Conservation (phyloP, 345 rosid species). For the Cochlearia excelsa region DNA sequence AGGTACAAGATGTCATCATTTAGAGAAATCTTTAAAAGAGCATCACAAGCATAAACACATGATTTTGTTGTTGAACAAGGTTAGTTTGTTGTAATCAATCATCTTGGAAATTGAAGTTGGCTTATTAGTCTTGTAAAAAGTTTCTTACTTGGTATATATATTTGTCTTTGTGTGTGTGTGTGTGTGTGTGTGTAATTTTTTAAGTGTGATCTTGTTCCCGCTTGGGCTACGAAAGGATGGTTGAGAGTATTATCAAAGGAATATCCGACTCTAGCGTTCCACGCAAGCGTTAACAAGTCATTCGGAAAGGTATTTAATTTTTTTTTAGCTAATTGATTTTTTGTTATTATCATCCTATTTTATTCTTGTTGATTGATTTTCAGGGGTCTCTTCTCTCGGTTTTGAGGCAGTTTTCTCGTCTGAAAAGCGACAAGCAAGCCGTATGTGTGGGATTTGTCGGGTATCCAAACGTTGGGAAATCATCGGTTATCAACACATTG, state of each 20-base stretch:
- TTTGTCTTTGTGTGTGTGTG: constrained; percentile 1
- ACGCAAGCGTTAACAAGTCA: constrained; percentile 85
- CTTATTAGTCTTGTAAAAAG: background rate
- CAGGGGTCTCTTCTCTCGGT: constrained; percentile 89
- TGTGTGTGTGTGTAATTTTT: background rate
- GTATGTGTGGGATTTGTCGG: constrained; percentile 95
- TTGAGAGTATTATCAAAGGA: constrained; percentile 82
- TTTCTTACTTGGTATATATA: background rate
- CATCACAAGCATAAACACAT: constrained; percentile 86
- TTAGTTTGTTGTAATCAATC: constrained; percentile 24
- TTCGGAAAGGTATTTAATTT: constrained; percentile 73
- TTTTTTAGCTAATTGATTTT: too few species aligned
- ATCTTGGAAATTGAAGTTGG: background rate
- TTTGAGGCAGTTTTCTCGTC: constrained; percentile 83
- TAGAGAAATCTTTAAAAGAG: constrained; percentile 88
- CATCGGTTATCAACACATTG: constrained; percentile 91
- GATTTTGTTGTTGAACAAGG: constrained; percentile 93
- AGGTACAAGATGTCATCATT: constrained; percentile 86
- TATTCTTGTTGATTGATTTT: too few species aligned
- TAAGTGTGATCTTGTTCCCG: constrained; percentile 93
- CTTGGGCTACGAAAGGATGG: constrained; percentile 97
- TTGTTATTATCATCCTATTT: too few species aligned
- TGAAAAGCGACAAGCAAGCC: constrained; percentile 93
- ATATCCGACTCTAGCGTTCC: constrained; percentile 94
- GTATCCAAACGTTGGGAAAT: constrained; percentile 96